Base-by-base conservation (phyloP, 208 protist genomes). In the Acanthamoeba triangularis region DNA sequence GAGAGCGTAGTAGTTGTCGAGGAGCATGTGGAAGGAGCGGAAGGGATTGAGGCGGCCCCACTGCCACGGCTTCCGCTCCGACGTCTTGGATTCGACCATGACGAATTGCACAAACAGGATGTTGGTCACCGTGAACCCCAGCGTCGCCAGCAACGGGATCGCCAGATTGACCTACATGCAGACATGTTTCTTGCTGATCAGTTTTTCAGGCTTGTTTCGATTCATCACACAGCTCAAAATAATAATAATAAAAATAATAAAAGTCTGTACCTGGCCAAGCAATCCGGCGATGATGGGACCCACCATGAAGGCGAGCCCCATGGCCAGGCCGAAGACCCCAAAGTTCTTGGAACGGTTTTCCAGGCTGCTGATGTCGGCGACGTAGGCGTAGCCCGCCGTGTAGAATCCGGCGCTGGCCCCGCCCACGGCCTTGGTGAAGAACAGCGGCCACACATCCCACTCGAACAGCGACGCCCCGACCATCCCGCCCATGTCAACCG, bases 331-430 rank as follows among this genome's bases (percentile, higher is more conserved):
- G 44, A 87, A 63, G 49, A 37, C 25, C 1, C 78, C 78, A 61
- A 87, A 87, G 20, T 87, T 87, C 49, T 87, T 63, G 1, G 78
- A 63, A 4, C 78, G 41, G 28, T 87, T 33, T 0, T 33, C 18
- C 7, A 11, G 1, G 44, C n/a, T 59, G n/a, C 47, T 87, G 47
- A 87, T 37, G 20, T 87, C 78, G 52, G 78, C 78, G 23, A 87
- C 23, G 78, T 87, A 87, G 47, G 78, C 78, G 10, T 87, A 87
- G 20, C 78, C 49, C 3, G 78, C 78, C 3, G 78, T 87, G 30
- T 87, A 87, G 78, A 87, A 87, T 6, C 78, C 78, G 14, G 78
- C 63, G 23, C 28, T 63, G 23, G 78, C 78, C 6, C 78, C 78
- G 16, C 47, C 78, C 8, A 87, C 8, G 16, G 25, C 18, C 7